Conservation (phyloP, 2,329 filamentous ascomycete genomes). For the Calonectria honghensis region DNA sequence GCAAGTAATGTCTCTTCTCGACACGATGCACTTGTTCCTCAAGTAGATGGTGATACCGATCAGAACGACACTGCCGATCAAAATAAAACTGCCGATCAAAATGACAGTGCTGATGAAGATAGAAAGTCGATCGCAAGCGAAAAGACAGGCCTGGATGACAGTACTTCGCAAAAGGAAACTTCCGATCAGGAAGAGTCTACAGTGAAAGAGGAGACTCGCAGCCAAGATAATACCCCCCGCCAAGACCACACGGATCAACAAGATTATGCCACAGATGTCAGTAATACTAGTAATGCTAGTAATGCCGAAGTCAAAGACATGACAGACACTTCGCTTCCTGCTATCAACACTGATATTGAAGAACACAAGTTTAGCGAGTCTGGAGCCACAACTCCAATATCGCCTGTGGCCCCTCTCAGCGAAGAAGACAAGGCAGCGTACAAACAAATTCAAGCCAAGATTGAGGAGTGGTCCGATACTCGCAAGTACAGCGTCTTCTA, state of each 20-base stretch:
- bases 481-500: neutral
- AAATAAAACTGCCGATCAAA: neutral
- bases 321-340: neutral
- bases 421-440: slow-evolving; percentile 1
- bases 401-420: neutral
- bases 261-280: neutral
- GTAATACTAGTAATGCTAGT: neutral
- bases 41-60: neutral
- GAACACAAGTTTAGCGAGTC: neutral
- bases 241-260: neutral
- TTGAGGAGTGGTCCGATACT: neutral
- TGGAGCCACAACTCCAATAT: neutral
- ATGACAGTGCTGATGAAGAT: no score
- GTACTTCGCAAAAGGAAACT: neutral
- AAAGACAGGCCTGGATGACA: neutral
- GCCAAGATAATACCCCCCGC: neutral
- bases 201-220: neutral
- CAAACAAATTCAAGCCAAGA: neutral
- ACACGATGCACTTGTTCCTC: neutral
- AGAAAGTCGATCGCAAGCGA: no score
- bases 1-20: neutral
- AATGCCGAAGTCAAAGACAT: neutral
- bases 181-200: neutral
- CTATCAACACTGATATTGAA: neutral
- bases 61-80: neutral